Evolutionary conservation across 2,329 filamentous ascomycete species (phyloP).

Genomic region (Colletotrichum navitas): DNA sequence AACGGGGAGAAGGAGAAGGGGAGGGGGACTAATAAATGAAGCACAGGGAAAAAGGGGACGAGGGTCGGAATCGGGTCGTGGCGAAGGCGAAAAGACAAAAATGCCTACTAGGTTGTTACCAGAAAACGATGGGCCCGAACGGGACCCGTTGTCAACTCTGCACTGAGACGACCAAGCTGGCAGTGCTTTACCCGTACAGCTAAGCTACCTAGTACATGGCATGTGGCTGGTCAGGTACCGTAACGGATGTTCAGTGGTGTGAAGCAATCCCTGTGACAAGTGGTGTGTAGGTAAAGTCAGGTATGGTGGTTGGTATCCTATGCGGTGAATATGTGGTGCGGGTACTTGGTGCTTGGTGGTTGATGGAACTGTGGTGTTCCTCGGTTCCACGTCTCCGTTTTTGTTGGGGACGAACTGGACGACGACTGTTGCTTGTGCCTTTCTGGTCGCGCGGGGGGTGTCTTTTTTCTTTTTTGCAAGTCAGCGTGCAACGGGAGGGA

Average conservation of each 20-base stretch:
- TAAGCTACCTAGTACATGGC: not conserved
- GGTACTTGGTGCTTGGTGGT: conserved; percentile 1
- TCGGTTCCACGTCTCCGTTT: conserved; percentile 37
- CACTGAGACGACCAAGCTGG: not conserved
- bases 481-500: conserved; percentile 35
- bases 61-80: conserved; percentile 25
- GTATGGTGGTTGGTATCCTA: not conserved
- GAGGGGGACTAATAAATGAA: conserved; percentile 38
- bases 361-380: conserved; percentile 2
- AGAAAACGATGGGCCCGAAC: conserved; percentile 25
- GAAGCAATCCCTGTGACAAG: conserved; percentile 14
- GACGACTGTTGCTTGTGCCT: conserved; percentile 23
- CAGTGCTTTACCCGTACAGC: not conserved
- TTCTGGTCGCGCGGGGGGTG: conserved; percentile 20
- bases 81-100: conserved; percentile 35
- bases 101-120: not conserved
- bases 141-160: conserved; percentile 36
- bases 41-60: conserved; percentile 19
- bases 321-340: conserved; percentile 1
- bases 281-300: conserved; percentile 16
- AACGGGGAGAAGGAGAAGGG: conserved; percentile 3
- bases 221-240: conserved; percentile 15
- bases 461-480: conserved; percentile 36
- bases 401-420: conserved; percentile 41
- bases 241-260: conserved; percentile 10